Conservation (phyloP, 192 early-diverging fungal species). For the Coemansia sp. region DNA sequence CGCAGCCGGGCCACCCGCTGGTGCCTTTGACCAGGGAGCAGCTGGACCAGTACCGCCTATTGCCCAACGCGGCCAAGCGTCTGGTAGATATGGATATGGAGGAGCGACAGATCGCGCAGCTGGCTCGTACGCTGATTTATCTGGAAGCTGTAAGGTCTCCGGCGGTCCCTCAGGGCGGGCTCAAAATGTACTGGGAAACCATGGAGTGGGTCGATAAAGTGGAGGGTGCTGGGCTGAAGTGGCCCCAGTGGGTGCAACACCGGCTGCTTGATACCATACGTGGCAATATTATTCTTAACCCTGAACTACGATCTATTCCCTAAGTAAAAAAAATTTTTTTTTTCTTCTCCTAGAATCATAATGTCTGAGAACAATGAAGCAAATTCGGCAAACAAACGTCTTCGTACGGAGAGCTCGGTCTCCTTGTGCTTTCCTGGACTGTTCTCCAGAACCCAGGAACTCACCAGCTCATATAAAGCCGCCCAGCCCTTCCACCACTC, state of each 20-base stretch:
- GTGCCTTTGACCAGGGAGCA: neutral
- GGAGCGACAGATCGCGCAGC: conserved; percentile 45
- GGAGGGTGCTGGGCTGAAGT: conserved; percentile 27
- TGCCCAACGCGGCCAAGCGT: conserved; percentile 24
- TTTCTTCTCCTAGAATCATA: neutral
- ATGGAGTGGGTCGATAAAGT: conserved; percentile 24
- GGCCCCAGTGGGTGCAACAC: conserved; percentile 46
- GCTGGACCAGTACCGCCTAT: conserved; percentile 11
- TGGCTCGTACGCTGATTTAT: conserved; percentile 39
- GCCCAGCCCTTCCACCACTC: conserved; percentile 66
- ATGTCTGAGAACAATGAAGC: neutral
- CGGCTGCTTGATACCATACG: conserved; percentile 37
- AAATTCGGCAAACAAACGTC: neutral
- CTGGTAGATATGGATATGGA: conserved; percentile 39
- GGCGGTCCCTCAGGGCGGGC: neutral
- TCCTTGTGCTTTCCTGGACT: conserved; percentile 32
- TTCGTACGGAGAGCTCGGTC: conserved; percentile 1
- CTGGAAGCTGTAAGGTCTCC: conserved; percentile 22
- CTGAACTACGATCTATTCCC: conserved; percentile 16
- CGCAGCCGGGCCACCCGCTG: conserved; percentile 36
- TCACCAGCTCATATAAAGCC: conserved; percentile 9
- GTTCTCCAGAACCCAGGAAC: conserved; percentile 20
- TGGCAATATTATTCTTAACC: conserved; percentile 41
- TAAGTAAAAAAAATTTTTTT: neutral
- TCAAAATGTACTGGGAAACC: conserved; percentile 41